A percentile compares a stretch with the other conserved stretches of the same genome.
phyloP scores from a whole-genome alignment of 495 filamentous ascomycete genomes.

The Podospora didyma region DNA sequence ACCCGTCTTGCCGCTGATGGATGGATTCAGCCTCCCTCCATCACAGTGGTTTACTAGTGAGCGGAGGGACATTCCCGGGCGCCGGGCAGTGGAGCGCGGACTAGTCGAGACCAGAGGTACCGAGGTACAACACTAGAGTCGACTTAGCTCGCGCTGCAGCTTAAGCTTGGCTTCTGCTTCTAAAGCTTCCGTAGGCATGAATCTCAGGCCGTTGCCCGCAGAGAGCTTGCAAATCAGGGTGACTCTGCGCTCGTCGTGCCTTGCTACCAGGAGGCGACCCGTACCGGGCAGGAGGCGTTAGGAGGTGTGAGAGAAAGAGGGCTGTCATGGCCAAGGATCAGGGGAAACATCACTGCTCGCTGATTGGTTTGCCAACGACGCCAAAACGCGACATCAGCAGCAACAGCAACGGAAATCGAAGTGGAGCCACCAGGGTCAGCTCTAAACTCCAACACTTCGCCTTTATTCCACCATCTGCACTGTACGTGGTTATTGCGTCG shows the following conservation, averaged over 20 bases:
- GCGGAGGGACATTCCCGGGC: no score
- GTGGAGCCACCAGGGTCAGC: conserved; percentile 7
- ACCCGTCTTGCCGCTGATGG: no score
- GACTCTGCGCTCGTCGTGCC: not conserved
- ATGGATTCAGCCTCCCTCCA: no score
- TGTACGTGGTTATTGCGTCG: not conserved
- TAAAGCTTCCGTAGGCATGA: no score
- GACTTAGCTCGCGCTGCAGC: no score
- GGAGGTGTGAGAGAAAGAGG: not conserved
- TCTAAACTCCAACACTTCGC: conserved; percentile 10
- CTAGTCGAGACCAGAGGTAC: no score
- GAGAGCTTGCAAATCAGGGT: not conserved
- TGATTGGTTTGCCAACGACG: conserved; percentile 17
- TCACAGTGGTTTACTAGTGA: no score
- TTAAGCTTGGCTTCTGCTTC: no score
- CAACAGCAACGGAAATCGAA: conserved; percentile 5
- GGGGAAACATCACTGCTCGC: conserved; percentile 9
- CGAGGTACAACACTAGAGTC: no score
- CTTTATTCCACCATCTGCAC: not conserved
- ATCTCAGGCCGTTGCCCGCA: no score
- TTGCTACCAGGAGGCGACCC: no score
- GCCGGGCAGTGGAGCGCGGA: no score
- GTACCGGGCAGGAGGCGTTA: not conserved
- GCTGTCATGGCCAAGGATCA: not conserved
- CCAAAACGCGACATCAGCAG: conserved; percentile 21